Percentiles rank a stretch among this genome's conserved stretches.
Conservation (phyloP, 352 stramenopile species). For the Blastocystis hominis region DNA sequence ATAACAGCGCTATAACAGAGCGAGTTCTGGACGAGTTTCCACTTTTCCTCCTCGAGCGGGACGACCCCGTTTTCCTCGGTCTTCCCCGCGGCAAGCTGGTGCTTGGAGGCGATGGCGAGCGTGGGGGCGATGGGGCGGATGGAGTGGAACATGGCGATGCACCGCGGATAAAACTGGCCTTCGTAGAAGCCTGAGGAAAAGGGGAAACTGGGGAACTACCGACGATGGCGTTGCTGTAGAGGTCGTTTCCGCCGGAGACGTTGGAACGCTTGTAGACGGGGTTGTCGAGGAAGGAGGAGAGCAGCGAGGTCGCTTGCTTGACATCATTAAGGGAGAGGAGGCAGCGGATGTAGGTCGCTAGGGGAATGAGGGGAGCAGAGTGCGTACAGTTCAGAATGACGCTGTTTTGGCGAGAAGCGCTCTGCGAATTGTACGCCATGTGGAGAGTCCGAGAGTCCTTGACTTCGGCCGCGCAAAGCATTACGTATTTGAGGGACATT, state of each 20-base stretch:
- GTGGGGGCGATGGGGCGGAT: neutral
- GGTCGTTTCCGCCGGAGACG: neutral
- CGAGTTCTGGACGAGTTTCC: slow-evolving; percentile 40
- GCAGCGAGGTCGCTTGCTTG: neutral
- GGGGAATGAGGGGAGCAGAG: neutral
- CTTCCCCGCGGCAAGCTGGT: neutral
- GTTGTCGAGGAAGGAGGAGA: neutral
- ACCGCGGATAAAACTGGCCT: neutral
- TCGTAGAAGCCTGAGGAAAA: slow-evolving; percentile 26
- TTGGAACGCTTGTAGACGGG: neutral
- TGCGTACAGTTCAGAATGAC: neutral
- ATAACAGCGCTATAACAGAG: slow-evolving; percentile 50
- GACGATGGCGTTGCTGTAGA: slow-evolving; percentile 41
- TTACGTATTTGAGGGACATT: slow-evolving; percentile 16
- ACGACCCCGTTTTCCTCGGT: neutral
- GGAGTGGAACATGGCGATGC: slow-evolving; percentile 18
- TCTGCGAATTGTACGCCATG: neutral
- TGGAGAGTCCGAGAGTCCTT: neutral
- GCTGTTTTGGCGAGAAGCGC: neutral
- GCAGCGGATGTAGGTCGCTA: slow-evolving; percentile 29
- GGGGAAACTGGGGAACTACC: neutral
- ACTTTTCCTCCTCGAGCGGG: neutral
- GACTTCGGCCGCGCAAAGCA: slow-evolving; percentile 9
- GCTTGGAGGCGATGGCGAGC: neutral
- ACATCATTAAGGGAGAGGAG: slow-evolving; percentile 26